phyloP scores from a whole-genome alignment of 768 basidiomycete species.

The Leccinum olivaceopallidum region DNA sequence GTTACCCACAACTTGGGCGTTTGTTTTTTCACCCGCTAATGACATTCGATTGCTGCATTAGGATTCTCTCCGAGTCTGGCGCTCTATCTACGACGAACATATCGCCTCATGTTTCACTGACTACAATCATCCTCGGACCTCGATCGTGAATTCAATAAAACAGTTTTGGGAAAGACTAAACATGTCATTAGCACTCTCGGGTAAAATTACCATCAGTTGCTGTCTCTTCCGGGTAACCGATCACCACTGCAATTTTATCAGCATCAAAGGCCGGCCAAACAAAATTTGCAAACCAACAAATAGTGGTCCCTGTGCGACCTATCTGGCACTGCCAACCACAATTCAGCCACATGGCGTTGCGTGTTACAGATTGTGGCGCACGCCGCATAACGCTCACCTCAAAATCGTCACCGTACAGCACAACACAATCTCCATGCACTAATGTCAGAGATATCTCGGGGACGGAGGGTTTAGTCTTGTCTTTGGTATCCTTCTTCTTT shows the following conservation, averaged over 20 bases:
- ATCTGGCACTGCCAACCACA: slow-evolving; percentile 26
- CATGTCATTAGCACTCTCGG: not conserved
- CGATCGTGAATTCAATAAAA: slow-evolving; percentile 5
- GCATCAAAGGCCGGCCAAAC: slow-evolving; percentile 2
- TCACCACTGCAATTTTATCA: slow-evolving; percentile 28
- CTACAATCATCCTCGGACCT: not conserved
- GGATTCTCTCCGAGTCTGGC: slow-evolving; percentile 22
- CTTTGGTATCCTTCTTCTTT: slow-evolving; percentile 21
- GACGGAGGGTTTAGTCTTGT: slow-evolving; percentile 17
- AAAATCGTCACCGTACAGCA: slow-evolving; percentile 40
- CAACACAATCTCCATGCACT: slow-evolving; percentile 40
- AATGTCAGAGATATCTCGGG: slow-evolving; percentile 34
- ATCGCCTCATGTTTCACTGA: slow-evolving; percentile 2
- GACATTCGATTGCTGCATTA: slow-evolving; percentile 31
- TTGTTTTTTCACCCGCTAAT: slow-evolving; percentile 17
- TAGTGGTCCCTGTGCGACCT: slow-evolving; percentile 31
- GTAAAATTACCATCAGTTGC: not conserved
- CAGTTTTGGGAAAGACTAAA: not conserved
- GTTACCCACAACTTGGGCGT: slow-evolving; percentile 8
- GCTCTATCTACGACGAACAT: slow-evolving; percentile 31
- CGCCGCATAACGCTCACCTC: slow-evolving; percentile 35
- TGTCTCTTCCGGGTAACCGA: slow-evolving; percentile 23
- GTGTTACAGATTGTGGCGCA: not conserved
- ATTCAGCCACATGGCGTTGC: slow-evolving; percentile 2
- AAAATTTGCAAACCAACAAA: slow-evolving; percentile 25